These are phyloP conservation scores for Thalassiosira mediterranea DNA, from an alignment of 352 stramenopile genomes.

Conservation along the genomic window DNA sequence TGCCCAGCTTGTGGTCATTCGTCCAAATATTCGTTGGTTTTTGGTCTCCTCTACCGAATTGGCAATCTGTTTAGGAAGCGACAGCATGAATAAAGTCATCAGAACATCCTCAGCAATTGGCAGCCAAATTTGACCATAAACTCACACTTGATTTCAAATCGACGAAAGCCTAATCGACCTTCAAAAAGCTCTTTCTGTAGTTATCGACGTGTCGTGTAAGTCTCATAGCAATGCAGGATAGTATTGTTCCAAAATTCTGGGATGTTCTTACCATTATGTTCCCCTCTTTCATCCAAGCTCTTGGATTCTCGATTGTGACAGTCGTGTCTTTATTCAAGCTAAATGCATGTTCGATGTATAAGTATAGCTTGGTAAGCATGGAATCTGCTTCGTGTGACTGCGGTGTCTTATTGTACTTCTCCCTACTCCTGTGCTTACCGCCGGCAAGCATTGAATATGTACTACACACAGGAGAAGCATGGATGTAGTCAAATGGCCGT, in stretches of 20 bases:
- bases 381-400: constrained; percentile 29
- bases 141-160: too few relatives aligned
- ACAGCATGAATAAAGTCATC: too few relatives aligned
- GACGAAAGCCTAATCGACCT: too few relatives aligned
- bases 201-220: too few relatives aligned
- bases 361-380: constrained; percentile 26
- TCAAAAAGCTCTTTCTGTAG: too few relatives aligned
- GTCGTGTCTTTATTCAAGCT: constrained; percentile 22
- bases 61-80: too few relatives aligned
- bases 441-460: constrained; percentile 44
- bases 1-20: constrained; percentile 35
- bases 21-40: constrained; percentile 47
- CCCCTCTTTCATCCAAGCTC: constrained; percentile 25
- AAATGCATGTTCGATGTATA: constrained; percentile 19
- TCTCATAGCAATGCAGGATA: too few relatives aligned
- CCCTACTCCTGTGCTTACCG: constrained; percentile 35
- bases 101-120: too few relatives aligned
- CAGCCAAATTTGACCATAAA: too few relatives aligned
- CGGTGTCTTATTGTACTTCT: constrained; percentile 36
- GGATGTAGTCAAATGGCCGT: constrained; percentile 50
- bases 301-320: constrained; percentile 48
- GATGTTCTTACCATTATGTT: constrained; percentile 45
- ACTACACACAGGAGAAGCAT: constrained; percentile 51
- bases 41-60: constrained; percentile 40
- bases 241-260: too few relatives aligned